Percentiles rank a stretch among this genome's conserved stretches.
These are phyloP conservation scores for Fistulina hepatica DNA, from an alignment of 1,284 basidiomycete genomes.

Conservation along the genomic window DNA sequence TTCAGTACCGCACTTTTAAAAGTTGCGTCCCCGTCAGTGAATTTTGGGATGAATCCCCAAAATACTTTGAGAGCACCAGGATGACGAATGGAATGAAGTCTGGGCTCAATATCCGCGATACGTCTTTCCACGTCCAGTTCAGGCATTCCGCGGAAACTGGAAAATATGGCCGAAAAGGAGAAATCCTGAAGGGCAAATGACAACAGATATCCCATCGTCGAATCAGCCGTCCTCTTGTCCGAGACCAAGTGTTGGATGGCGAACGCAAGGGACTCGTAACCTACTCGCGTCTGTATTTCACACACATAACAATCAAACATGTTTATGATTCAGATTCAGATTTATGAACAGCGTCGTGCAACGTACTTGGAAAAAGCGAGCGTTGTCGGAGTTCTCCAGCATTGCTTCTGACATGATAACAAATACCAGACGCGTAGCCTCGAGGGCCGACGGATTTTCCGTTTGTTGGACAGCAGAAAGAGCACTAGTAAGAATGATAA, in stretches of 20 bases:
- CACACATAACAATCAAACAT: not conserved
- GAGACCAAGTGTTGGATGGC: conserved; percentile 41
- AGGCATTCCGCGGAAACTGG: conserved; percentile 28
- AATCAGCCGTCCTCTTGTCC: conserved; percentile 36
- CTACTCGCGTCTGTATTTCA: conserved; percentile 55
- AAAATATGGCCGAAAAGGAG: conserved; percentile 40
- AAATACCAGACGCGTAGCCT: conserved; percentile 40
- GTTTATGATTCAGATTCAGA: not conserved
- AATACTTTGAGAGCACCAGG: conserved; percentile 47
- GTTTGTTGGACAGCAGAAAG: conserved; percentile 45
- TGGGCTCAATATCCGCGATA: conserved; percentile 25
- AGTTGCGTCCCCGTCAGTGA: conserved; percentile 18
- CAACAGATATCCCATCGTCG: conserved; percentile 50
- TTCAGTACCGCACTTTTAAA: conserved; percentile 45
- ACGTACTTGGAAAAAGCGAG: conserved; percentile 57
- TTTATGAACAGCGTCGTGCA: not conserved
- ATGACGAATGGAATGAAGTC: conserved; percentile 37
- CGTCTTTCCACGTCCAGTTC: conserved; percentile 31
- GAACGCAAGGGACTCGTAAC: conserved; percentile 49
- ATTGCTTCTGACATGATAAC: conserved; percentile 54
- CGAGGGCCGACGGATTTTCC: too few relatives aligned
- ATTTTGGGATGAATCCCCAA: conserved; percentile 33
- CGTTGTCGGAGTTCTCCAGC: conserved; percentile 42
- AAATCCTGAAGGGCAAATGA: conserved; percentile 56
- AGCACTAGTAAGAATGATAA: conserved; percentile 58